These are phyloP conservation scores for Pleurozium schreberi DNA, from an alignment of 225 moss, liverwort and hornwort species.

Conservation along the genomic window DNA sequence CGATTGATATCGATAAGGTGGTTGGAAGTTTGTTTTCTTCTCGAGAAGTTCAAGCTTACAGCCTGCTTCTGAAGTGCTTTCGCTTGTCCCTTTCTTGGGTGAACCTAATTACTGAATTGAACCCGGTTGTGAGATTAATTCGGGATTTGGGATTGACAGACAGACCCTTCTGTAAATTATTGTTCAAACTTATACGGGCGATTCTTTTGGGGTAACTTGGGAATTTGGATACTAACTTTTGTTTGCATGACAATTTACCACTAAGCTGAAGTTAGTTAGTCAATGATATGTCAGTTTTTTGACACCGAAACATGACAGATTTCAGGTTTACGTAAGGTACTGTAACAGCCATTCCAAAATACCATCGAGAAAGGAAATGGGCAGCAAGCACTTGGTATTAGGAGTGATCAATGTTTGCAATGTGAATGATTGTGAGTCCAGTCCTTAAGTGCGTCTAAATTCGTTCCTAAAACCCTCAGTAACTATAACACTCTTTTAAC, in stretches of 20 bases:
- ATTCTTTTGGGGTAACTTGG: neutral
- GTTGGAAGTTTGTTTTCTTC: neutral
- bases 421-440: too few relatives aligned
- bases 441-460: too few relatives aligned
- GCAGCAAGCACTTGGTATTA: too few relatives aligned
- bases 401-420: too few relatives aligned
- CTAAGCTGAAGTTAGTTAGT: rapidly evolving
- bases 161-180: neutral
- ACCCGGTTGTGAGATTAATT: too few relatives aligned
- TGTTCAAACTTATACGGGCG: too few relatives aligned
- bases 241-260: neutral
- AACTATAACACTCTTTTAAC: too few relatives aligned
- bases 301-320: too few relatives aligned
- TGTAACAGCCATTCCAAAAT: too few relatives aligned
- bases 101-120: neutral
- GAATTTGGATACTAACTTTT: too few relatives aligned
- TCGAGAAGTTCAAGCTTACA: neutral
- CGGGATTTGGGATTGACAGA: neutral
- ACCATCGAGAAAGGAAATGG: neutral
- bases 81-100: neutral
- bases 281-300: neutral
- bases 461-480: too few relatives aligned
- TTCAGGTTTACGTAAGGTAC: neutral
- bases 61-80: neutral
- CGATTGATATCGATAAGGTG: neutral